Evolutionary conservation across 495 filamentous ascomycete genomes (phyloP).

Genomic region (Tetracladium setigerum): DNA sequence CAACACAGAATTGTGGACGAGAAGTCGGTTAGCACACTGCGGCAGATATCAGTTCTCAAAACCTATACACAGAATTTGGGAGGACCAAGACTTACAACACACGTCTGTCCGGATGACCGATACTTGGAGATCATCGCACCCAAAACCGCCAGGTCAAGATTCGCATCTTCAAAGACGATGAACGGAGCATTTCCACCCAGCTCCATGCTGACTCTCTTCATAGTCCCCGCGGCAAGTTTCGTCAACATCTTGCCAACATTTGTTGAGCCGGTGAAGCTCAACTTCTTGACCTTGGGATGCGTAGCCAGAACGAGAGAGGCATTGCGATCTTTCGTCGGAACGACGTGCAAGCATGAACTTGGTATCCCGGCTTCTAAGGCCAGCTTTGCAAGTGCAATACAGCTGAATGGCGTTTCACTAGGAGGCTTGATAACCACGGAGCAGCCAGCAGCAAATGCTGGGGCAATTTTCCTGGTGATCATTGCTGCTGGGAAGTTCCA

Average conservation of each 20-base stretch:
- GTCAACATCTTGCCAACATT: conserved; percentile 76
- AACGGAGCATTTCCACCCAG: conserved; percentile 86
- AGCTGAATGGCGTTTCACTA: conserved; percentile 51
- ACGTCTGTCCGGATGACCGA: conserved; percentile 77
- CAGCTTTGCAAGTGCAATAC: conserved; percentile 44
- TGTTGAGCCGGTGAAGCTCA: conserved; percentile 83
- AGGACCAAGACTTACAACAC: conserved; percentile 39
- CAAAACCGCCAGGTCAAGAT: conserved; percentile 65
- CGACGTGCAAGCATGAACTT: conserved; percentile 45
- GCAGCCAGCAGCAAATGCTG: conserved; percentile 39
- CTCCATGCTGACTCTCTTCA: conserved; percentile 81
- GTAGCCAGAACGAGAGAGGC: conserved; percentile 40
- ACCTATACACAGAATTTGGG: background rate
- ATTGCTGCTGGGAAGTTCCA: conserved; percentile 39
- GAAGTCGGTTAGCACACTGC: background rate
- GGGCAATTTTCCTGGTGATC: conserved; percentile 31
- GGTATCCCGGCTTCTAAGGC: conserved; percentile 49
- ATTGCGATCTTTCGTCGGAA: conserved; percentile 51
- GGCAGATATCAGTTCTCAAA: too few relatives aligned
- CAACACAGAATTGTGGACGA: background rate
- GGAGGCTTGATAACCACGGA: conserved; percentile 58
- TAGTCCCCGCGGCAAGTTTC: conserved; percentile 62
- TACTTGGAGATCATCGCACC: conserved; percentile 74
- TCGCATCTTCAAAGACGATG: conserved; percentile 87
- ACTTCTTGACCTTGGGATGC: conserved; percentile 61